These are phyloP conservation scores for Verticillium tricorpus DNA, from an alignment of 2,329 filamentous ascomycete species.

Conservation along the genomic window DNA sequence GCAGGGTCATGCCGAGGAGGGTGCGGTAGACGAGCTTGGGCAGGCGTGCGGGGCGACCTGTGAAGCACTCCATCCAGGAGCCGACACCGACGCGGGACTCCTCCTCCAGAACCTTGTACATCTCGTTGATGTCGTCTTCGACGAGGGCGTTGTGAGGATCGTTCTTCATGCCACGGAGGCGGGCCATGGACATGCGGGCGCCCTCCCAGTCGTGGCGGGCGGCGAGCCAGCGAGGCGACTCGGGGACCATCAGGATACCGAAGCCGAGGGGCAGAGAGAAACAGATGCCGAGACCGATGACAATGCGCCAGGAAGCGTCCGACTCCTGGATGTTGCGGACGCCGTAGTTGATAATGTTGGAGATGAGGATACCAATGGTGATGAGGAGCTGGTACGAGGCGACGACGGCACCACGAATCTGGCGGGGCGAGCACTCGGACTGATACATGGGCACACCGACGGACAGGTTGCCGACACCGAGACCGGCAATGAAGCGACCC, in stretches of 20 bases:
- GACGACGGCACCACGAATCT: conserved; percentile 62
- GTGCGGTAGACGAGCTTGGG: conserved; percentile 62
- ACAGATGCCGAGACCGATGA: conserved; percentile 51
- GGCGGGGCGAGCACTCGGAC: conserved; percentile 56
- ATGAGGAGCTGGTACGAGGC: conserved; percentile 71
- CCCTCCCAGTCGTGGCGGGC: conserved; percentile 40
- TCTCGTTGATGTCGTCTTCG: conserved; percentile 49
- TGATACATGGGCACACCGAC: conserved; percentile 65
- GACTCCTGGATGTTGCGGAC: conserved; percentile 36
- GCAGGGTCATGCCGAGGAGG: conserved; percentile 56
- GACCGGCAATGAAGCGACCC: conserved; percentile 61
- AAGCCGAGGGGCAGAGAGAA: conserved; percentile 48
- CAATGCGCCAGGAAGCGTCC: conserved; percentile 55
- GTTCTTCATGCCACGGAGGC: conserved; percentile 46
- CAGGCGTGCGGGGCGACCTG: conserved; percentile 37
- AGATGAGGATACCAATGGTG: conserved; percentile 61
- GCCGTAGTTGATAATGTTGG: conserved; percentile 51
- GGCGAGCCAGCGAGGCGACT: conserved; percentile 54
- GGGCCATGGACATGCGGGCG: conserved; percentile 45
- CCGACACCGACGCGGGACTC: conserved; percentile 39
- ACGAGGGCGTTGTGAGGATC: conserved; percentile 39
- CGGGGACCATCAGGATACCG: conserved; percentile 50
- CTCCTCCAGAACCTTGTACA: conserved; percentile 41
- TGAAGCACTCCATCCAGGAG: conserved; percentile 58
- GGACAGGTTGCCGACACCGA: conserved; percentile 63